These are phyloP conservation scores for Cystobasidium slooffiae DNA, from an alignment of 1,284 basidiomycete genomes.

Conservation along the genomic window DNA sequence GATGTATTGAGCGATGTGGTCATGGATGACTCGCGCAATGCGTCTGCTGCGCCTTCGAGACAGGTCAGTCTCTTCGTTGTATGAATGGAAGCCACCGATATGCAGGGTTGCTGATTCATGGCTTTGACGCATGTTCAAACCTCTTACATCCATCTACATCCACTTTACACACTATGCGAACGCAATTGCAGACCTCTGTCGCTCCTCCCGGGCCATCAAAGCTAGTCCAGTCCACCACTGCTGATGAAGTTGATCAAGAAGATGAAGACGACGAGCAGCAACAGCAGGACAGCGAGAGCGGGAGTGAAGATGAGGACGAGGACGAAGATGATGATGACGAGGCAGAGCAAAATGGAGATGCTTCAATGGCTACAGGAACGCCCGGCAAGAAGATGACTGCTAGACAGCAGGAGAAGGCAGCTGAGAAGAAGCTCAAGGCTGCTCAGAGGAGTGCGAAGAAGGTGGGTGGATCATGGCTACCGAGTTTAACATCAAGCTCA, in stretches of 20 bases:
- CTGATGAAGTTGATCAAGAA: conserved; percentile 20
- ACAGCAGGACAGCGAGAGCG: conserved; percentile 41
- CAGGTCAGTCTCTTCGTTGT: conserved; percentile 17
- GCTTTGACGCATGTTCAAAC: background rate
- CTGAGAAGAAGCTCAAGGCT: conserved; percentile 35
- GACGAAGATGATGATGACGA: conserved; percentile 33
- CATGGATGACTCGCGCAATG: conserved; percentile 39
- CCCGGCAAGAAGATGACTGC: conserved; percentile 37
- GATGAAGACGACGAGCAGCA: conserved; percentile 42
- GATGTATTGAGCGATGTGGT: conserved; percentile 45
- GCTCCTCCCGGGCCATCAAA: conserved; percentile 41
- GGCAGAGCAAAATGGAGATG: conserved; percentile 29
- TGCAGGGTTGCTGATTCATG: background rate
- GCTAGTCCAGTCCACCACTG: conserved; percentile 32
- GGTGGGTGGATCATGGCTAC: background rate
- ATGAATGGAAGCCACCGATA: background rate
- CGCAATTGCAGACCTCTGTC: conserved; percentile 24
- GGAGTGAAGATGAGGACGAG: conserved; percentile 39
- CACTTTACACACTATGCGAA: background rate
- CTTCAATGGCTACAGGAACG: conserved; percentile 1
- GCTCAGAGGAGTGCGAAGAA: conserved; percentile 30
- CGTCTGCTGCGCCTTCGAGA: conserved; percentile 26
- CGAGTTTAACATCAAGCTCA: background rate
- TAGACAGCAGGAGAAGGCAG: conserved; percentile 38
- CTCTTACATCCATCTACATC: background rate